Base-by-base conservation (phyloP, 495 filamentous ascomycete genomes). In the Hypoxylon fragiforme region DNA sequence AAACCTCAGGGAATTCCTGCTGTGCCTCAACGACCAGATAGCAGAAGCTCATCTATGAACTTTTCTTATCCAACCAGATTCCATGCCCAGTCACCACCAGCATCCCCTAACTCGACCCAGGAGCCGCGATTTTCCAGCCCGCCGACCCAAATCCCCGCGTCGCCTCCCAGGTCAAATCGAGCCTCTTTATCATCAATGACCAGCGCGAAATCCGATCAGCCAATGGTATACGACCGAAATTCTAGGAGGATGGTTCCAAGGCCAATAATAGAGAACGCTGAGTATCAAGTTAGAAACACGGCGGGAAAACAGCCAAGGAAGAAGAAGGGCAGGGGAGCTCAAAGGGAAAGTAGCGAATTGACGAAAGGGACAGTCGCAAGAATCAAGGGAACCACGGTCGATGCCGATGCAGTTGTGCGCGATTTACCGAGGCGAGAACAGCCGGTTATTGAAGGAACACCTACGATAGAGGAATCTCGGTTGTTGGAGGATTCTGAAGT, bases 1-100 rank as follows among this genome's bases (percentile, higher is more conserved):
- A 42, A 38, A 15, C 37, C 34, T 9, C 39, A 48, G 32, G 40
- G 6, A 22, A 26, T 22, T 5, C 7, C 43, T 30, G 22, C 36
- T 37, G 22, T 50, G 15, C 24, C 51, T 11, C 53, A 48, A 31
- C 50, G 83, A 47, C 77, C 87, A 8, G 75, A 71, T 13, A 89
- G 84, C 63, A 75, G 82, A 58, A 81, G 75, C 11, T 76, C 73
- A 34, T 91, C 88, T 2, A 76, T 92, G 59, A 95, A 96, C 70
- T 95, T 94, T 62, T 96, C 91, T 5, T 89, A 91, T 31, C 91
- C 91, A 2, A 84, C 52, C 15, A 37, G 11, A 12, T 65, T 60
- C 8, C 62, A 58, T 9, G 44, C 62, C 18, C 65, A 83, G 62
- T 79, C 79, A 60, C 72, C 80, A 43, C 42, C 59, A 0, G 39